phyloP scores from a whole-genome alignment of 352 stramenopile species.

The Saprolegnia parasitica region DNA sequence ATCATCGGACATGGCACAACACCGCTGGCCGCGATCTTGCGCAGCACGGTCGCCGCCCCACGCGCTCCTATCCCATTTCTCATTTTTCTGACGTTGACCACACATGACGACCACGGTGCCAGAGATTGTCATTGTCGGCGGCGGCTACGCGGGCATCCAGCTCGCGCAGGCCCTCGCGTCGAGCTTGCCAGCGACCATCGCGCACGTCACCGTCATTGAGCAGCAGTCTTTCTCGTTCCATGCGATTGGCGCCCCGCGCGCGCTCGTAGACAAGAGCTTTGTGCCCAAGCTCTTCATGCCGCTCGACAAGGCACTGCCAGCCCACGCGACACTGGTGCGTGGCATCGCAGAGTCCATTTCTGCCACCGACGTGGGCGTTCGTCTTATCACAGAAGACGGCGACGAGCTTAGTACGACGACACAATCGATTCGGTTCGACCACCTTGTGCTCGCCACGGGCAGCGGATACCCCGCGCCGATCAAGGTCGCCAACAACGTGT shows the following conservation, averaged over 20 bases:
- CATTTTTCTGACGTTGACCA: too few relatives aligned
- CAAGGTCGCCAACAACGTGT: constrained; percentile 28
- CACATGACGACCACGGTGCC: neutral
- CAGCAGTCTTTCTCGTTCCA: constrained; percentile 43
- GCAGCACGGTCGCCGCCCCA: too few relatives aligned
- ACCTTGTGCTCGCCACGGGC: constrained; percentile 34
- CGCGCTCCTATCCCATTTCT: too few relatives aligned
- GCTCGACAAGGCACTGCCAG: constrained; percentile 36
- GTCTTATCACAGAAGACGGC: neutral
- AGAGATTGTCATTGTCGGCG: constrained; percentile 38
- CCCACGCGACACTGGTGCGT: constrained; percentile 29
- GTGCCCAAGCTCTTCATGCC: constrained; percentile 40
- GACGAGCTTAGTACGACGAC: constrained; percentile 9
- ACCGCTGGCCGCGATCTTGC: too few relatives aligned
- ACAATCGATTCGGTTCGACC: constrained; percentile 31
- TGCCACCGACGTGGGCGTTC: constrained; percentile 30
- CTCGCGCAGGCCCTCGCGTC: constrained; percentile 36
- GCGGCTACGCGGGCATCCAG: constrained; percentile 35
- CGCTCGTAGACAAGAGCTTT: constrained; percentile 37
- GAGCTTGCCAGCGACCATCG: constrained; percentile 32
- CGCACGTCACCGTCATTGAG: constrained; percentile 39
- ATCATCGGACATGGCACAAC: too few relatives aligned
- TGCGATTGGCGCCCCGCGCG: constrained; percentile 36
- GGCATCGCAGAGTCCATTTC: constrained; percentile 34
- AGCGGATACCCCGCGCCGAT: constrained; percentile 35